These are phyloP conservation scores for Globisporangium rhizosaccharum DNA, from an alignment of 352 stramenopile genomes.

Conservation along the genomic window DNA sequence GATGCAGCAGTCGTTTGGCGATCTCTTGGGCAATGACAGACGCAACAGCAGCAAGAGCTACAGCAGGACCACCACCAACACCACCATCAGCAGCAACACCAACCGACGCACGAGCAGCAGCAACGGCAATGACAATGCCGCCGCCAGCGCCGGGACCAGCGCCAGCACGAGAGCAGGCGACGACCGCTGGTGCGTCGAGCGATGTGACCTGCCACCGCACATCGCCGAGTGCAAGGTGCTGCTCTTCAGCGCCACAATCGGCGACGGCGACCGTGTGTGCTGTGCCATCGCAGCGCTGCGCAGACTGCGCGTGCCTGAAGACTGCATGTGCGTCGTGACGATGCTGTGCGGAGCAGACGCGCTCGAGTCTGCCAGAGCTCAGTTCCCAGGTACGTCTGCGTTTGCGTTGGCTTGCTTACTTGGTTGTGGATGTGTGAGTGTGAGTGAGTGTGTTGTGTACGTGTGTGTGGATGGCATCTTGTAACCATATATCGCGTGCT, in stretches of 20 bases:
- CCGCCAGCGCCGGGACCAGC: neutral
- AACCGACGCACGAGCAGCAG: neutral
- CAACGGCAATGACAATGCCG: neutral
- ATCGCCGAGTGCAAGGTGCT: constrained; percentile 28
- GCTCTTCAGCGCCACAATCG: constrained; percentile 30
- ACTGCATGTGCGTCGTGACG: constrained; percentile 36
- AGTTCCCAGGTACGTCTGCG: constrained; percentile 29
- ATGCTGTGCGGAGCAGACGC: constrained; percentile 25
- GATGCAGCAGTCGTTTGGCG: neutral
- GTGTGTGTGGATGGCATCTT: constrained; percentile 3
- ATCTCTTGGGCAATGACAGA: neutral
- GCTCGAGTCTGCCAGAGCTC: constrained; percentile 21
- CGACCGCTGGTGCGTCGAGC: constrained; percentile 18
- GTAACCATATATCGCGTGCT: neutral
- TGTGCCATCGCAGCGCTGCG: constrained; percentile 30
- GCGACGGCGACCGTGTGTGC: constrained; percentile 19
- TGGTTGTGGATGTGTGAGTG: neutral
- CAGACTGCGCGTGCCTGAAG: constrained; percentile 17
- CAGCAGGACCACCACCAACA: neutral
- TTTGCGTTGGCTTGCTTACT: neutral
- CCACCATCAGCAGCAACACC: too few relatives aligned
- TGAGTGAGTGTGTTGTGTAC: neutral
- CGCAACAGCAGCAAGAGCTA: neutral
- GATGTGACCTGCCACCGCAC: constrained; percentile 28
- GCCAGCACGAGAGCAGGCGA: neutral